Percentiles rank a stretch among this genome's conserved stretches.
Conservation (phyloP, 78 protist genomes). For the Monocercomonoides exilis region DNA sequence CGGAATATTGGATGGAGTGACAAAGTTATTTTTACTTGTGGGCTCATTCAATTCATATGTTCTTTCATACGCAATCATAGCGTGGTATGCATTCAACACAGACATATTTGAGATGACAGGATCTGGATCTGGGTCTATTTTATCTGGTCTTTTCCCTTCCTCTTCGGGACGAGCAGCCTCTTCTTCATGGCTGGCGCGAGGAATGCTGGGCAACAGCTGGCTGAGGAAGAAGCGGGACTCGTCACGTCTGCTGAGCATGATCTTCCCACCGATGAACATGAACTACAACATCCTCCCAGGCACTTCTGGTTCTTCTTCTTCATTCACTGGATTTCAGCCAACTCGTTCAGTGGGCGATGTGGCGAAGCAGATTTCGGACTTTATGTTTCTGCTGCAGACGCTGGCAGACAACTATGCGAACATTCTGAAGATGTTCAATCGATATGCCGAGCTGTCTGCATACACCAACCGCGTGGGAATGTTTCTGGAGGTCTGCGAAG, state of each 20-base stretch:
- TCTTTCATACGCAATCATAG: neutral
- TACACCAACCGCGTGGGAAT: neutral
- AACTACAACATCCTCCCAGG: too few species aligned
- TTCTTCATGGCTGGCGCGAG: too few species aligned
- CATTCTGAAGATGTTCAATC: neutral
- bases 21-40: neutral
- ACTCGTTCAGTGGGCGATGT: neutral
- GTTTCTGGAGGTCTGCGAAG: neutral
- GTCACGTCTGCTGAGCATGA: too few species aligned
- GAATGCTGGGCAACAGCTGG: too few species aligned
- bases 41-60: neutral
- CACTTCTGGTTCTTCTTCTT: too few species aligned
- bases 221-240: too few species aligned
- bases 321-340: neutral
- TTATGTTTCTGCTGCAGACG: neutral
- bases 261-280: too few species aligned
- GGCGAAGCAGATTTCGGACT: neutral
- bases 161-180: too few species aligned
- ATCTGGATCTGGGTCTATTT: too few species aligned
- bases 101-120: too few species aligned
- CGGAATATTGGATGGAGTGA: neutral
- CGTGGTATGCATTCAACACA: neutral
- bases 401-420: neutral
- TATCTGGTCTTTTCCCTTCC: too few species aligned
- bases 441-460: neutral